These are phyloP conservation scores for Ophiocordyceps polyrhachis-furcata DNA, from an alignment of 2,329 filamentous ascomycete genomes.

Conservation along the genomic window DNA sequence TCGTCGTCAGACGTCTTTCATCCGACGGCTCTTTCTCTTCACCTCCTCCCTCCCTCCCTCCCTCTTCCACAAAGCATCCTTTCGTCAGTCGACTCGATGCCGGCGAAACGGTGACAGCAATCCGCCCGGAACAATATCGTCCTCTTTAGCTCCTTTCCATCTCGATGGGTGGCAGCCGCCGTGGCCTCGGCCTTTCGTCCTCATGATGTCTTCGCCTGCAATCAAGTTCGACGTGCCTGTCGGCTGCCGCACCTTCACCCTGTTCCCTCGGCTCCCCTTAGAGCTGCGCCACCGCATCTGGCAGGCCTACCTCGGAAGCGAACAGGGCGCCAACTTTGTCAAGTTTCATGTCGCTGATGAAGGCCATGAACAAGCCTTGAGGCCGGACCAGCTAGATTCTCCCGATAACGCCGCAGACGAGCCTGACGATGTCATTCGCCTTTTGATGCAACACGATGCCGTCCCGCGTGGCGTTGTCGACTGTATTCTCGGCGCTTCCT, in stretches of 20 bases:
- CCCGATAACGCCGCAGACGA: neutral
- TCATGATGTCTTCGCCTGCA: neutral
- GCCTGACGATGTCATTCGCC: neutral
- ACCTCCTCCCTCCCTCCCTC: too few relatives aligned
- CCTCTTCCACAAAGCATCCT: too few relatives aligned
- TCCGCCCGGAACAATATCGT: too few relatives aligned
- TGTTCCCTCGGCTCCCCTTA: constrained; percentile 14
- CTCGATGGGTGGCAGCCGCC: neutral
- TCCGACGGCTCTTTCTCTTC: too few relatives aligned
- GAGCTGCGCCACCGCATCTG: constrained; percentile 18
- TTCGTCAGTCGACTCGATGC: too few relatives aligned
- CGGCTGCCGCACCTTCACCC: constrained; percentile 12
- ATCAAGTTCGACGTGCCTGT: constrained; percentile 15
- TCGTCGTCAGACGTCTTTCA: too few relatives aligned
- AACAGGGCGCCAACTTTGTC: constrained; percentile 18
- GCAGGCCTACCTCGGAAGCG: constrained; percentile 10
- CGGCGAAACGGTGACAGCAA: too few relatives aligned
- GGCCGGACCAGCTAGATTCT: too few relatives aligned
- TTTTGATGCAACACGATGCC: neutral
- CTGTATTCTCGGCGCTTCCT: neutral
- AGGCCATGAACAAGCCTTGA: neutral
- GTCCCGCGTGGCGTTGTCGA: neutral
- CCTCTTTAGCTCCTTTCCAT: neutral
- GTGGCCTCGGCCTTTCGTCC: neutral
- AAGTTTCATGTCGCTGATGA: constrained; percentile 8